Base-by-base conservation (phyloP, 2,329 filamentous ascomycete genomes). In the Raffaelea albimanens region DNA sequence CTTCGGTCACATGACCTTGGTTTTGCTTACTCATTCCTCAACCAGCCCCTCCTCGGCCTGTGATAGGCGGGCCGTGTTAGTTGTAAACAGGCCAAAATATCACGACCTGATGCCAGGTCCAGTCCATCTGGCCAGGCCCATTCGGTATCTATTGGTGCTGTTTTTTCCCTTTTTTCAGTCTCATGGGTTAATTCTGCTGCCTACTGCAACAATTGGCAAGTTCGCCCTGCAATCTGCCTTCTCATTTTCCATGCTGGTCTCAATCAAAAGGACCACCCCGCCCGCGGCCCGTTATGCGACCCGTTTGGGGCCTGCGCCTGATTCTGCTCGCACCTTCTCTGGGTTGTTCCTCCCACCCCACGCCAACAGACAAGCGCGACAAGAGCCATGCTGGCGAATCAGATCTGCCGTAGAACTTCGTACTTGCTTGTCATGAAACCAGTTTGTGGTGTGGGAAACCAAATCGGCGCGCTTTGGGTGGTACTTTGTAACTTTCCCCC, bases 261-360 rank as follows among this genome's bases (percentile, higher is more conserved):
- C 29, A 29, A 19, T 31, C 23, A 22, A 33, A 29, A 20, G 25
- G 20, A 34, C 34, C 41, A 16, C 46, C 42, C 39, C 39, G 42
- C 20, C 34, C 46, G 50, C 48, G 50, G 42, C 50, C 50, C 16
- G 7, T 46, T 52, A 48, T 52, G 50, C 50, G 50, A 39, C 50
- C 50, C 41, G 19, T 14, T 34, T n/a, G n/a, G n/a, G 19, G 34
- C 45, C 47, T 52, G 50, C 50, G 50, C 50, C 50, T 45, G 45
- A 19, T 29, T 45, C n/a, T n/a, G n/a, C n/a, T n/a, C n/a, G n/a
- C n/a, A n/a, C n/a, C n/a, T n/a, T n/a, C n/a, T n/a, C n/a, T 18
- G 36, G n/a, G 19, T 11, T n/a, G n/a, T 14, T 14, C 3, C 23
- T 21, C 25, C 25, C 23, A n/a, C 13, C 2, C 38, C 5, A 34